Evolutionary conservation across 768 basidiomycete species (phyloP), one percentile per base, ranked within the genome.

Genomic region (Boletus vinaceobasis): DNA sequence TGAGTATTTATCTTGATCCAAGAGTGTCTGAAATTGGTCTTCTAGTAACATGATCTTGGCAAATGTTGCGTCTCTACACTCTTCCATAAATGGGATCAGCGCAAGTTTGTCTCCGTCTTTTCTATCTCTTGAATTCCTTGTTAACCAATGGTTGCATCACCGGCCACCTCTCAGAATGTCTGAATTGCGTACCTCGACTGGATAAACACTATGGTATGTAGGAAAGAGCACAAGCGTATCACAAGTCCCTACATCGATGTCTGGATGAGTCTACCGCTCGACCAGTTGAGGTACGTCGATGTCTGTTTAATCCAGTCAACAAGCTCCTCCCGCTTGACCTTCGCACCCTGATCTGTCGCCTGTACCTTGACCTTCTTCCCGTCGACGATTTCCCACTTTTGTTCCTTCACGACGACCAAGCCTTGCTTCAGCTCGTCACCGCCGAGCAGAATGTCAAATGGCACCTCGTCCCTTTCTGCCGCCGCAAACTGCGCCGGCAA

Each of bases 391-490:
- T 88, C 82, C 90, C 90, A 92, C 48, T 73, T 80, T 71, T 98
- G 96, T 70, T 95, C 87, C 75, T 98, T 98, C 53, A 99, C 90
- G 36, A 86, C 82, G 31, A 97, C 93, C 37, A 88, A 73, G 5
- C 96, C 97, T 43, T 82, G 80, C 65, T 84, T 85, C 52, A 93
- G 74, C 74, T 99, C 96, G 53, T 89, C 87, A 1, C 80, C 81
- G 9, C 93, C 95, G n/a, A 98, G 75, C 60, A 98, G 90, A 53
- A 98, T 80, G 2, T 89, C 94, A 71, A 93, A 97, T 0, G 95
- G 96, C 39, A 92, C 91, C 59, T 92, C 87, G 64, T 98, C 95
- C 66, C 77, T 86, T 74, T 97, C 97, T 27, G 89, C 90, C 1
- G 87, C 86, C 21, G 89, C 89, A 67, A 96, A 98, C 65, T 99